Evolutionary conservation across 2,329 filamentous ascomycete genomes (phyloP), one percentile per base, ranked within the genome.

Genomic region (Paramyrothecium roridum): DNA sequence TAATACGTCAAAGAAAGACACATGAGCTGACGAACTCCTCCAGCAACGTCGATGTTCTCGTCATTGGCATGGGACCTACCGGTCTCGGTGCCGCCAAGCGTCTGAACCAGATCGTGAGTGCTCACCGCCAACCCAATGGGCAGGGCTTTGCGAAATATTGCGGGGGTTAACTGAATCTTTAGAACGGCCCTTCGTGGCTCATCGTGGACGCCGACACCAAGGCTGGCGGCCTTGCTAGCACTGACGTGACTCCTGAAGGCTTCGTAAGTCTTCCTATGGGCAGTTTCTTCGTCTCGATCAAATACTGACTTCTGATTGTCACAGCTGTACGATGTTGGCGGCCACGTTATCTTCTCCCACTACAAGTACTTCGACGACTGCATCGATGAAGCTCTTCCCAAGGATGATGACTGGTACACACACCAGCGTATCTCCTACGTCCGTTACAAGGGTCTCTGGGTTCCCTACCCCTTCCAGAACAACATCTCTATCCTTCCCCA

Each of bases 301-400:
- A 6, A 16, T 19, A 22, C 57, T 58, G 54, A 61, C 48, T 8
- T 22, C 55, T 59, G 49, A 56, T 56, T 6, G 62, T 66, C 67
- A 67, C 52, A 96, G 93, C 86, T 99, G 68, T 99, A 97, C 84
- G 95, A 99, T 78, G 95, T 99, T 67, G 93, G 93, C 73, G 93
- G 93, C 67, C 93, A 97, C 78, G 93, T 97, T 78, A 97, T 97
- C 80, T 97, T 97, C 85, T 97, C 93, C 67, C 93, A 97, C 85
- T 99, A 99, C 89, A 97, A 97, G 81, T 99, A 99, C 86, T 99
- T 99, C 75, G 95, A 99, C 79, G 95, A 99, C 82, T 96, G 91
- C 81, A 88, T 99, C 72, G 85, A 98, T 74, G 95, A 99, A 83
- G 95, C 95, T 53, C 87, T 99, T 46, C 95, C 95, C 68, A 91